These are phyloP conservation scores for Nicotiana rustica DNA, from an alignment of 305 asterid genomes.

Conservation along the genomic window DNA sequence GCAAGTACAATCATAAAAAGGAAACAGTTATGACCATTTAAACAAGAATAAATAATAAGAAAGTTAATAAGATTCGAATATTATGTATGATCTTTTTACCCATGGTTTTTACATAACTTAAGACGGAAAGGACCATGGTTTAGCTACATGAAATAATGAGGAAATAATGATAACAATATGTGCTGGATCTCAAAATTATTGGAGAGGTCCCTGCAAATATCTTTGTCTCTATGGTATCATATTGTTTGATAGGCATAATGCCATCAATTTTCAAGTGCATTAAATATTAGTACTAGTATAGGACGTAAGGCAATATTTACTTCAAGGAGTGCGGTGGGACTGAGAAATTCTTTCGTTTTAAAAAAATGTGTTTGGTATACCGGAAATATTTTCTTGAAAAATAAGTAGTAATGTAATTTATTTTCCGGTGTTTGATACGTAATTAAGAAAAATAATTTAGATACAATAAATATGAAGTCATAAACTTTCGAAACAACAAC, in stretches of 20 bases:
- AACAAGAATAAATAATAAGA: not conserved
- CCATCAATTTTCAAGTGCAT: not conserved
- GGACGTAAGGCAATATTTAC: not conserved
- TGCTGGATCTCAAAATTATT: not conserved
- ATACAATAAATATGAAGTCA: too few species aligned
- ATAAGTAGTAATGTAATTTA: too few species aligned
- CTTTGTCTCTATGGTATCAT: not conserved
- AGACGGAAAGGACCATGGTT: not conserved
- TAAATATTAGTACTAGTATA: not conserved
- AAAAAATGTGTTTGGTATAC: too few species aligned
- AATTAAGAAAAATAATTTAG: too few species aligned
- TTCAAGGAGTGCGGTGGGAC: too few species aligned
- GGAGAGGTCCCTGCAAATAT: slow-evolving; percentile 1
- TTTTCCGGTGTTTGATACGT: too few species aligned
- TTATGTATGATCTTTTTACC: not conserved
- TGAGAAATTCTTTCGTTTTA: not conserved
- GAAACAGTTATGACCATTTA: not conserved
- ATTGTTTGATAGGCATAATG: not conserved
- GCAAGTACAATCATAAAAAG: not conserved
- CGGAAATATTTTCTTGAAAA: too few species aligned
- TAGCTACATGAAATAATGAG: not conserved
- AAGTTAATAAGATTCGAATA: not conserved
- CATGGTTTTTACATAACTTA: not conserved
- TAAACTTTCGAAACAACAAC: too few species aligned
- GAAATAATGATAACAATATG: not conserved